These are phyloP conservation scores for Pythium brassicae DNA, from an alignment of 352 stramenopile species.

Conservation along the genomic window DNA sequence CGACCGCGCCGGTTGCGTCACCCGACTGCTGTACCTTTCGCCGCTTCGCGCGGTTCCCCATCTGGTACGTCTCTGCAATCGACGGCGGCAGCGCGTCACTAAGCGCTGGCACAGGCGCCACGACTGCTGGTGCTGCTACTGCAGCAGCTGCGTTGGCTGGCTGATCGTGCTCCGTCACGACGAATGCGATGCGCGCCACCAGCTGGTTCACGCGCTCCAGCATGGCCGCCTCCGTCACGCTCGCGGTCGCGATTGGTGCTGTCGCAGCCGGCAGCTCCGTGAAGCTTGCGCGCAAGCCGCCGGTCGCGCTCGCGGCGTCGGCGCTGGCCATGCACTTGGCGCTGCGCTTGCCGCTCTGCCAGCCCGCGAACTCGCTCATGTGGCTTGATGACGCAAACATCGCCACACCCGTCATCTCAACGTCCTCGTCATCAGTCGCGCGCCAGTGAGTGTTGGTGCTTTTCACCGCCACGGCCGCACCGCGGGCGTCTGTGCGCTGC, in stretches of 20 bases:
- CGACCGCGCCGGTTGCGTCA: slow-evolving; percentile 1
- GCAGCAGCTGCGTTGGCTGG: not conserved
- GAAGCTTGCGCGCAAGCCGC: slow-evolving; percentile 13
- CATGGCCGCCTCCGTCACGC: slow-evolving; percentile 16
- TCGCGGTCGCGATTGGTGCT: not conserved
- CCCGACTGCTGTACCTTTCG: slow-evolving; percentile 32
- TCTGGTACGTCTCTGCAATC: slow-evolving; percentile 72
- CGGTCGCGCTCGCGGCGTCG: not conserved
- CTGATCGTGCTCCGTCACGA: slow-evolving; percentile 45
- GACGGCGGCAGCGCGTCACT: slow-evolving; percentile 43
- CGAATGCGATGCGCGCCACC: slow-evolving; percentile 51
- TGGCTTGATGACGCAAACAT: slow-evolving; percentile 12
- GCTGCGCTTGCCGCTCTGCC: slow-evolving; percentile 58
- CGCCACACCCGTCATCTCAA: slow-evolving; percentile 5
- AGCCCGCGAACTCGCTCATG: slow-evolving; percentile 53
- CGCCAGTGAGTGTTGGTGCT: slow-evolving; percentile 7
- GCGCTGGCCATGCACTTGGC: slow-evolving; percentile 19
- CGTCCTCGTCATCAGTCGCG: slow-evolving; percentile 27
- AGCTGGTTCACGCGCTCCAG: slow-evolving; percentile 59
- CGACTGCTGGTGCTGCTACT: slow-evolving; percentile 2
- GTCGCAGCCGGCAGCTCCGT: not conserved
- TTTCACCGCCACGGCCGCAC: not conserved
- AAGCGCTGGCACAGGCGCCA: slow-evolving; percentile 6
- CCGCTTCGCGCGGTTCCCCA: slow-evolving; percentile 63
- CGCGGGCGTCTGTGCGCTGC: not conserved